These are phyloP conservation scores for Aspergillus asperescens DNA, from an alignment of 495 filamentous ascomycete genomes.

Conservation along the genomic window DNA sequence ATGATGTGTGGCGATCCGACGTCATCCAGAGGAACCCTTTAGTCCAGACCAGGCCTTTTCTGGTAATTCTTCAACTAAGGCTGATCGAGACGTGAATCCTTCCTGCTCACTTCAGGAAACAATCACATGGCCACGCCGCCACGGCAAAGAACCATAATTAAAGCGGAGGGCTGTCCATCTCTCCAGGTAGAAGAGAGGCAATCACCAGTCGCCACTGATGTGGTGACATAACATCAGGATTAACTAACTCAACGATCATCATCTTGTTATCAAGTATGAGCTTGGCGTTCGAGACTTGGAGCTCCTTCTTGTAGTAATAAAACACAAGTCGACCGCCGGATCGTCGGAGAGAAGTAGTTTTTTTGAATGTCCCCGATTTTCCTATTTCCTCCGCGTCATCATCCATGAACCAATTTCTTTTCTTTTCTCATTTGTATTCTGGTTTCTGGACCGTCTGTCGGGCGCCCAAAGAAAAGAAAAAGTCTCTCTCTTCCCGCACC, in stretches of 20 bases:
- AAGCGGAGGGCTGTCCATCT: not conserved
- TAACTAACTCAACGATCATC: not conserved
- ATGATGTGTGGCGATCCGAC: not conserved
- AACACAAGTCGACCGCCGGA: slow-evolving; percentile 9
- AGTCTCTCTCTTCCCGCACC: slow-evolving; percentile 14
- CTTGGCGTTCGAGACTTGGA: not conserved
- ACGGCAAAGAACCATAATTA: not conserved
- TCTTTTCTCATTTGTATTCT: slow-evolving; percentile 5
- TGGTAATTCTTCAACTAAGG: slow-evolving; percentile 7
- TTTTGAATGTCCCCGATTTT: slow-evolving; percentile 2
- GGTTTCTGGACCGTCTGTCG: too few relatives aligned
- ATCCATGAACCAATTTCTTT: slow-evolving; percentile 3
- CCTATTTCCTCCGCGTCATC: slow-evolving; percentile 25
- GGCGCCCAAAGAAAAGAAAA: slow-evolving; percentile 14
- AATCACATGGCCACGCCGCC: slow-evolving; percentile 13
- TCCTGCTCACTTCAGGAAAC: slow-evolving; percentile 3
- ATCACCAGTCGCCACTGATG: not conserved
- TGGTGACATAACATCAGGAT: slow-evolving; percentile 1
- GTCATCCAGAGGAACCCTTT: not conserved
- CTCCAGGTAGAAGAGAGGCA: not conserved
- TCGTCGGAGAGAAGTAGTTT: slow-evolving; percentile 10
- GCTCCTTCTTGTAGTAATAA: too few relatives aligned
- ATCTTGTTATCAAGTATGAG: not conserved
- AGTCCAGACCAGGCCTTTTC: not conserved
- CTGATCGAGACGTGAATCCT: not conserved